A percentile compares a stretch with the other conserved stretches of the same genome.
These are phyloP conservation scores for Grosmannia serpens DNA, from an alignment of 2,329 filamentous ascomycete genomes.

Conservation along the genomic window DNA sequence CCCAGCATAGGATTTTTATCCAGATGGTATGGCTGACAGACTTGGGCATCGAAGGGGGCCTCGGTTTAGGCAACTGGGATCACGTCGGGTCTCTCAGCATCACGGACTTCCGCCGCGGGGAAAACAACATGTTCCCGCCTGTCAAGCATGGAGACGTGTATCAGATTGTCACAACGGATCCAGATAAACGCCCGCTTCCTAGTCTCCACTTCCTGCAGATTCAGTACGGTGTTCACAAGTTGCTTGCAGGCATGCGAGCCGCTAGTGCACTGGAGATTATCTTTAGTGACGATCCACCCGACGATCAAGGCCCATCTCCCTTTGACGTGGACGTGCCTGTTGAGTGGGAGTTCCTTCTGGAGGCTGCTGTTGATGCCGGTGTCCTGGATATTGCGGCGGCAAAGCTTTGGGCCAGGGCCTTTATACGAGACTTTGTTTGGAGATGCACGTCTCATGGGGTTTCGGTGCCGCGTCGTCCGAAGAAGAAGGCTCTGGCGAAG, in stretches of 20 bases:
- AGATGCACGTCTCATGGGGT: no score
- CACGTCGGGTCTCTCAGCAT: not conserved
- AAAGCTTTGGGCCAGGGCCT: not conserved
- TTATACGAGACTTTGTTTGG: not conserved
- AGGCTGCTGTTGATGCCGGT: slow-evolving; percentile 2
- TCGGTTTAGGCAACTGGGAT: not conserved
- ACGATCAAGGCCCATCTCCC: not conserved
- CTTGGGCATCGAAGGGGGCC: not conserved
- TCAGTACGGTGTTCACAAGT: slow-evolving; percentile 4
- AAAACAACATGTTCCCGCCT: not conserved
- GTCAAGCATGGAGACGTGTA: slow-evolving; percentile 5
- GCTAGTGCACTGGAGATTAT: not conserved
- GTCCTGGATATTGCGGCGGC: not conserved
- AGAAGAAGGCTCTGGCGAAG: not conserved
- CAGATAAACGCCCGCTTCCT: not conserved
- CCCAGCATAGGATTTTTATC: not conserved
- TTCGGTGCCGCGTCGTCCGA: no score
- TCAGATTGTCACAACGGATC: not conserved
- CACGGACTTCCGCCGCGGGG: slow-evolving; percentile 2
- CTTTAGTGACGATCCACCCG: slow-evolving; percentile 1
- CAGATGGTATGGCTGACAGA: not conserved
- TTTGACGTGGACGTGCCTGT: not conserved
- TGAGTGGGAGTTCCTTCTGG: not conserved
- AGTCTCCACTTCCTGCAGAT: not conserved
- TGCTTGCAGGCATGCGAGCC: slow-evolving; percentile 1